phyloP scores from a whole-genome alignment of 306 rosid species.

The Crotalaria pallida region DNA sequence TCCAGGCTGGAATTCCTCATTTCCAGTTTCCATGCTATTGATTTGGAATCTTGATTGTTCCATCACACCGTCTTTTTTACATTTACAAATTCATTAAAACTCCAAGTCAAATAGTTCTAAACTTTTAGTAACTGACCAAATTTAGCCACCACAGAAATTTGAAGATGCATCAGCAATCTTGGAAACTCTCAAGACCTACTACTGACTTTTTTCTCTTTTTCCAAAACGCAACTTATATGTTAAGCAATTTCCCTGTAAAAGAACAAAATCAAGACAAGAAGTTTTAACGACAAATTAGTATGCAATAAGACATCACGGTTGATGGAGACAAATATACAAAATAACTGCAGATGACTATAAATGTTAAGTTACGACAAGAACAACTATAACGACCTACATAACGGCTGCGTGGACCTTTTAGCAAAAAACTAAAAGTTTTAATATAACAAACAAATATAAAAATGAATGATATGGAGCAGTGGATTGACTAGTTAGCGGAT shows the following conservation, averaged over 20 bases:
- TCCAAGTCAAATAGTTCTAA: not conserved
- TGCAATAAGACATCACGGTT: not conserved
- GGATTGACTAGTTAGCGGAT: not conserved
- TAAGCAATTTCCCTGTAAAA: slow-evolving; percentile 17
- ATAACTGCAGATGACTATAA: not conserved
- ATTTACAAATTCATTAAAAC: slow-evolving; percentile 3
- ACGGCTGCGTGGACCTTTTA: not conserved
- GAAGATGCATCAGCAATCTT: not conserved
- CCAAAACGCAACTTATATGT: not conserved
- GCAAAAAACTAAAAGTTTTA: not conserved
- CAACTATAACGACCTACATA: not conserved
- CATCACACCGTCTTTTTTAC: slow-evolving; percentile 25
- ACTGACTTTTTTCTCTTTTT: not conserved
- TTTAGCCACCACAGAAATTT: slow-evolving; percentile 5
- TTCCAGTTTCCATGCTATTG: slow-evolving; percentile 55
- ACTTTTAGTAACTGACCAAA: not conserved
- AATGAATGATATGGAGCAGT: not conserved
- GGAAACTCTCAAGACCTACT: not conserved
- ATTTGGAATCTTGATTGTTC: slow-evolving; percentile 34
- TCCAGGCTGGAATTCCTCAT: slow-evolving; percentile 42
- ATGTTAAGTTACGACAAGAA: not conserved
- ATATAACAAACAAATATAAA: not conserved
- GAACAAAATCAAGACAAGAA: slow-evolving; percentile 4
- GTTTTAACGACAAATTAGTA: not conserved
- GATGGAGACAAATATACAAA: not conserved